Evolutionary conservation across 768 basidiomycete genomes (phyloP).

Genomic region (Mycena haematopus): DNA sequence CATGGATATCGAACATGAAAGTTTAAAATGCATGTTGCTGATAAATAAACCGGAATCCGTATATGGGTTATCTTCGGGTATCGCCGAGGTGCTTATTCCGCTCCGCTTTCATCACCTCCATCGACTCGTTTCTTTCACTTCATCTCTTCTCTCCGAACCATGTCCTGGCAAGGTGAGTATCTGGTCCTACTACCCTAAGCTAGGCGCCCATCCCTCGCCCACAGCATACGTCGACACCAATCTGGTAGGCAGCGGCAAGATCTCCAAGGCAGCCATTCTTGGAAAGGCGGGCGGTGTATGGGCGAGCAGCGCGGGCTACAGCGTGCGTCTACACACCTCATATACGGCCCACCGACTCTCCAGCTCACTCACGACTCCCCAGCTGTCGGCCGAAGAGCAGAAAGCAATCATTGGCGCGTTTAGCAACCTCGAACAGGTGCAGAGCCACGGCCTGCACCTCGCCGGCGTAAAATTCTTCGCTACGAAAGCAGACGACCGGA

Average conservation of each 20-base stretch:
- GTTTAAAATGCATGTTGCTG: background rate
- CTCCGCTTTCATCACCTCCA: constrained; percentile 21
- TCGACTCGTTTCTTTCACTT: constrained; percentile 21
- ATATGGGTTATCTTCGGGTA: constrained; percentile 20
- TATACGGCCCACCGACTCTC: background rate
- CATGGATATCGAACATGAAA: background rate
- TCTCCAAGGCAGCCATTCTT: constrained; percentile 79
- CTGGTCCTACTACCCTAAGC: background rate
- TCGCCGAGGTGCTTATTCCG: constrained; percentile 11
- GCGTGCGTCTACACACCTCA: constrained; percentile 47
- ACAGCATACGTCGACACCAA: constrained; percentile 84
- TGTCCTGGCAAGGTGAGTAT: constrained; percentile 30
- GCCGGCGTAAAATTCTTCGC: constrained; percentile 79
- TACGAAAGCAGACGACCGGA: constrained; percentile 53
- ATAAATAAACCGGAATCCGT: constrained; percentile 6
- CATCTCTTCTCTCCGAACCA: constrained; percentile 18
- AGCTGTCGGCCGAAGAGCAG: constrained; percentile 76
- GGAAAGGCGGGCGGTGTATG: constrained; percentile 80
- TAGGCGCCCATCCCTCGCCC: constrained; percentile 7
- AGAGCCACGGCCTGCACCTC: constrained; percentile 67
- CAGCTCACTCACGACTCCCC: constrained; percentile 20
- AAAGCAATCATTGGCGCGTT: constrained; percentile 58
- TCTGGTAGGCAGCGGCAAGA: constrained; percentile 75
- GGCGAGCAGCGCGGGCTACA: constrained; percentile 68
- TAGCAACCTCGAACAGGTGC: constrained; percentile 45